Evolutionary conservation across 139 green algal species (phyloP), one percentile per base, ranked within the genome.

Genomic region (Chlamydomonas asymmetrica): DNA sequence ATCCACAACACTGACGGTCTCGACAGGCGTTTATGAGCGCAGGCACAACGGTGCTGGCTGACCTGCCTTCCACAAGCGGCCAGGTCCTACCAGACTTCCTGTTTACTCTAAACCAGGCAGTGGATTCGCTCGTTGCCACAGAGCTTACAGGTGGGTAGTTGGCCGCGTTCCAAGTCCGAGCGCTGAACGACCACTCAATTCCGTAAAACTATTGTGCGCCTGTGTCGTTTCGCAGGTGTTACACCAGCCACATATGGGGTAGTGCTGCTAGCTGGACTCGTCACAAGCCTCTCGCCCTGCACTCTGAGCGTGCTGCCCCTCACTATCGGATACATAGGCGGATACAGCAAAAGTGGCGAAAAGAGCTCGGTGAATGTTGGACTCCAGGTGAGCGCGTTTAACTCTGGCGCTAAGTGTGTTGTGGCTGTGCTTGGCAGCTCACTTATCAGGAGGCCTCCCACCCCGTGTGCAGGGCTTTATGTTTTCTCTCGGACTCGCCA

Each of bases 261-360:
- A 4, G 87, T 97, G 5, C 77, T 97, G 31, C 80, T 39, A 2
- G 95, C 96, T 0, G 96, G 96, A 8, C 82, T 99, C 62, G 50
- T 93, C 4, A 99, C 96, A 31, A 96, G 88, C 79, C 74, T 99
- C 18, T 98, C 94, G 3, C 96, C 96, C 1, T 99, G 93, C 81
- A 97, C 91, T 0, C 80, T 97, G 5, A 93, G 82, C 25, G 91
- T 97, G 50, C 83, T 97, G 68, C 94, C 94, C 0, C 80, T 97
- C 18, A 98, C 92, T 0, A 96, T 97, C 40, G 94, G 94, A 2
- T 98, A 97, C 83, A 95, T 98, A 27, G 92, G 89, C 0, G 93
- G 92, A 16, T 97, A 94, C 75, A 78, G 76, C 43, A 45, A 75
- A 8, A 7, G 63, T 39, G 32, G 22, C 37, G 52, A 27, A 23